Conservation (phyloP, 352 stramenopile species). For the Pythium folliculosum region DNA sequence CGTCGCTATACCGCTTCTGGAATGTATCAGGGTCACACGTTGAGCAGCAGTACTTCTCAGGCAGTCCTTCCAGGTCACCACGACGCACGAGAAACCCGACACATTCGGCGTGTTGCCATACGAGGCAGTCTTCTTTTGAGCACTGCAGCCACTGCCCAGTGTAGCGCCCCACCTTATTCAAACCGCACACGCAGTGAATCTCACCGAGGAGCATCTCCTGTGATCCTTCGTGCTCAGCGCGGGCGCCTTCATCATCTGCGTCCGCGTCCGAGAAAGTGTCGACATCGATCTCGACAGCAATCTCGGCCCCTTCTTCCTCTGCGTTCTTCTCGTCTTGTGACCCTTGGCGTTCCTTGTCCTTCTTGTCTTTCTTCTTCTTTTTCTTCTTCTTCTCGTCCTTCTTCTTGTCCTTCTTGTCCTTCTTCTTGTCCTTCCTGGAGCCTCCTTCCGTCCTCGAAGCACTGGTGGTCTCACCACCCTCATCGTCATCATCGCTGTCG, state of each 20-base stretch:
- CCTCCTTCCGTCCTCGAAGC: background rate
- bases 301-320: background rate
- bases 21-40: slow-evolving; percentile 49
- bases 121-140: slow-evolving; percentile 55
- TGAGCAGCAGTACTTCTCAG: slow-evolving; percentile 44
- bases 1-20: slow-evolving; percentile 29
- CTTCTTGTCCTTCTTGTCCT: slow-evolving; percentile 8
- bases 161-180: slow-evolving; percentile 48
- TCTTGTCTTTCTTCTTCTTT: background rate
- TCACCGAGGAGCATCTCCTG: slow-evolving; percentile 39
- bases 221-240: slow-evolving; percentile 19
- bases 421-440: slow-evolving; percentile 4
- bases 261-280: background rate
- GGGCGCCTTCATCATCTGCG: slow-evolving; percentile 1
- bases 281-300: slow-evolving; percentile 19
- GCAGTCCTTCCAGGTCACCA: background rate
- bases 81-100: slow-evolving; percentile 45
- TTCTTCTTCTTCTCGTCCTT: slow-evolving; percentile 13
- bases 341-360: background rate
- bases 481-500: slow-evolving; percentile 15
- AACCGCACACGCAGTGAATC: slow-evolving; percentile 63
- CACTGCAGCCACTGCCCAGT: slow-evolving; percentile 71
- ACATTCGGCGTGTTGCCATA: slow-evolving; percentile 78
- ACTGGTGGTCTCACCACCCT: background rate
- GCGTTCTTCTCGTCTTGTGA: background rate